Evolutionary conservation across 768 basidiomycete species (phyloP), one percentile per base, ranked within the genome.

Genomic region (Boletus reticulatus): DNA sequence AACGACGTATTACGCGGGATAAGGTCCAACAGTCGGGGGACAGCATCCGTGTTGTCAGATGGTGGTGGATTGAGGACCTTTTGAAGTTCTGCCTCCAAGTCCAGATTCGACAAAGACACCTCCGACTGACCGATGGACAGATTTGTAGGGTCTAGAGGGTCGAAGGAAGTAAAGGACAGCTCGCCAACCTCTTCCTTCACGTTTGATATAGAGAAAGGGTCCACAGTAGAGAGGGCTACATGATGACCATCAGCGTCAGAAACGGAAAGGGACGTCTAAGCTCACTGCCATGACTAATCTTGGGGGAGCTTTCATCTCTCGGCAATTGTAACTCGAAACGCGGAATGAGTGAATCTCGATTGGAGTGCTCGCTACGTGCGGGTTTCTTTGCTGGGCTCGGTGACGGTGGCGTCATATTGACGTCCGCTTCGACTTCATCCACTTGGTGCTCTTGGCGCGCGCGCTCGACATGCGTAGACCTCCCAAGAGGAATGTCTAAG

Each of bases 341-440:
- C 0, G 77, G 76, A 17, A 78, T 58, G 12, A 74, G 69, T 9
- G 61, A 64, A 51, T 74, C 73, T 20, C 52, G 50, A 46, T 64
- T 66, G 7, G 62, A 51, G 31, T 58, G 61, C 29, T 65, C 65
- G n/a, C 44, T 53, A 5, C 46, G 54, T 34, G 56, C 29, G 6
- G 16, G 58, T 38, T 61, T 50, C 57, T 74, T 77, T 16, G 73
- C 67, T 2, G 79, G 80, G 17, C 77, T 80, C 7, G 81, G 81
- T 4, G 80, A 81, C 1, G 79, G 78, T 29, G 81, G 80, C 12
- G 80, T 69, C 71, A 76, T 75, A 32, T 67, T 67, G 16, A 78
- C 66, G 51, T 80, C 78, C 45, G 67, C 64, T 16, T 77, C 79
- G 7, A 73, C 65, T 29, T 75, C 72, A 8, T 62, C 65, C 2